These are phyloP conservation scores for Mycena metata DNA, from an alignment of 768 basidiomycete species.

Conservation along the genomic window DNA sequence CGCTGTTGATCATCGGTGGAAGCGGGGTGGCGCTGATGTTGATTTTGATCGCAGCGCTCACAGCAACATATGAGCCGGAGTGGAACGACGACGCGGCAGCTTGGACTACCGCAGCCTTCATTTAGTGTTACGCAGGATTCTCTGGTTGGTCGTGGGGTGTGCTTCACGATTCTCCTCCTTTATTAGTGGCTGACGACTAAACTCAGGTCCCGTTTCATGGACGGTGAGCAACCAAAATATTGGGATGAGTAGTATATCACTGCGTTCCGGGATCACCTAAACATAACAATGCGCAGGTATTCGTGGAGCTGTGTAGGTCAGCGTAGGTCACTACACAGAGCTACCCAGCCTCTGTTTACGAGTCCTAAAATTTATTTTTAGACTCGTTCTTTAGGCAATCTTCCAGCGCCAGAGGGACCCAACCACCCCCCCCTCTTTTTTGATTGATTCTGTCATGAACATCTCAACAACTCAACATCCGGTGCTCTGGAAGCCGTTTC, in stretches of 20 bases:
- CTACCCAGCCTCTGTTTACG: no score
- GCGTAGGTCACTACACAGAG: no score
- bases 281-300: no score
- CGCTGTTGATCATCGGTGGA: constrained; percentile 55
- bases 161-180: constrained; percentile 23
- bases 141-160: constrained; percentile 49
- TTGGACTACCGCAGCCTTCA: constrained; percentile 49
- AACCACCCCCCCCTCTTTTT: no score
- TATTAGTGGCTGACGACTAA: constrained; percentile 14
- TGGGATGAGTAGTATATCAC: background rate
- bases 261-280: no score
- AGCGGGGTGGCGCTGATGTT: constrained; percentile 46
- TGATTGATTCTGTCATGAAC: no score
- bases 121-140: constrained; percentile 58
- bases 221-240: constrained; percentile 36
- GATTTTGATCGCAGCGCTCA: constrained; percentile 37
- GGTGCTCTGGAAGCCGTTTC: no score
- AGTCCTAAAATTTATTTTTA: no score
- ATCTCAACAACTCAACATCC: no score
- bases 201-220: constrained; percentile 37
- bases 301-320: no score
- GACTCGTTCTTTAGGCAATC: no score
- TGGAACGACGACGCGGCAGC: constrained; percentile 43
- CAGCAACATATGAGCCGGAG: constrained; percentile 38
- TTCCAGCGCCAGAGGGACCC: no score